Percentiles rank a stretch among this genome's conserved stretches.
Evolutionary conservation across 768 basidiomycete species (phyloP).

Genomic region (Kwoniella dendrophila): DNA sequence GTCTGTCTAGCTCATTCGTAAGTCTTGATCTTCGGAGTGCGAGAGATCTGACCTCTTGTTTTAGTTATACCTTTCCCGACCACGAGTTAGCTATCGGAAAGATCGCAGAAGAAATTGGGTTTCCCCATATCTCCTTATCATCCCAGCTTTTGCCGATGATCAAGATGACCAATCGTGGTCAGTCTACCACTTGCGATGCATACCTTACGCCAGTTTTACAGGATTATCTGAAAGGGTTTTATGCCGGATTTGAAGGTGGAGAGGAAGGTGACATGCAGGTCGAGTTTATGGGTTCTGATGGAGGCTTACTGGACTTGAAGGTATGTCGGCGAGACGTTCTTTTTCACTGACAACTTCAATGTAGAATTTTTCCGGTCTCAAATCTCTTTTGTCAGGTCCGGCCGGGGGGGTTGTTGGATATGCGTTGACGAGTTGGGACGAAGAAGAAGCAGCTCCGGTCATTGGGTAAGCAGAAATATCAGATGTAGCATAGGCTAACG

Average conservation of each 20-base stretch:
- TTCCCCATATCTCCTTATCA: constrained; percentile 84
- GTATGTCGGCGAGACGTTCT: constrained; percentile 19
- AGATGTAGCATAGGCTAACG: not conserved
- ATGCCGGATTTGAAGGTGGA: constrained; percentile 43
- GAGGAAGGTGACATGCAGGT: constrained; percentile 25
- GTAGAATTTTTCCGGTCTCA: constrained; percentile 84
- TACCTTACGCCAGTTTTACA: constrained; percentile 49
- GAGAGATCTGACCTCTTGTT: constrained; percentile 3
- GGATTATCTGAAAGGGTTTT: constrained; percentile 45
- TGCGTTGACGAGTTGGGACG: constrained; percentile 87
- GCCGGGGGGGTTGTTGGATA: constrained; percentile 97
- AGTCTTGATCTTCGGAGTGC: constrained; percentile 12
- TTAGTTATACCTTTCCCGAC: constrained; percentile 68
- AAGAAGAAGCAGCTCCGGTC: constrained; percentile 70
- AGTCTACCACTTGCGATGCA: constrained; percentile 44
- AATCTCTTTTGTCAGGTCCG: constrained; percentile 83
- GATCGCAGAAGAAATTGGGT: constrained; percentile 79
- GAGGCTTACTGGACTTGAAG: constrained; percentile 46
- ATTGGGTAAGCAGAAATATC: constrained; percentile 66
- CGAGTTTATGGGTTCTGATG: constrained; percentile 89
- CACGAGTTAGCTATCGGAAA: constrained; percentile 76
- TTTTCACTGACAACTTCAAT: not conserved
- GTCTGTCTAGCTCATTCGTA: constrained; percentile 90
- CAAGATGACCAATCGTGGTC: constrained; percentile 47
- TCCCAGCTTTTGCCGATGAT: constrained; percentile 57